phyloP scores from a whole-genome alignment of 768 basidiomycete genomes.

The Coprinellus aureogranulatus region DNA sequence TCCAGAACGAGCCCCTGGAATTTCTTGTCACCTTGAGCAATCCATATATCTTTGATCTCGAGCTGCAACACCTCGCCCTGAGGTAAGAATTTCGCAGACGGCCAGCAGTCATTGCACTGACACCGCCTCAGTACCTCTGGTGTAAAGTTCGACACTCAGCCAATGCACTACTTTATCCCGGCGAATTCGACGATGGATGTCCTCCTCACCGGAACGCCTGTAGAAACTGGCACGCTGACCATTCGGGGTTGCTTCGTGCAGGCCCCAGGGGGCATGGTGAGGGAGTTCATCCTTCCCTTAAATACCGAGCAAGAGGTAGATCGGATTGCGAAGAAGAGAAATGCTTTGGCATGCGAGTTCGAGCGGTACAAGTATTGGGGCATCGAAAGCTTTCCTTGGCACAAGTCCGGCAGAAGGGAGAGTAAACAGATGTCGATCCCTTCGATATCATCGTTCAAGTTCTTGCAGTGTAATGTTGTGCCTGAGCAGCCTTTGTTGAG shows the following conservation, averaged over 20 bases:
- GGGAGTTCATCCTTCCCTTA: slow-evolving; percentile 76
- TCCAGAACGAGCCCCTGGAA: slow-evolving; percentile 82
- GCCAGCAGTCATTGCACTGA: slow-evolving; percentile 7
- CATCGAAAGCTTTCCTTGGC: slow-evolving; percentile 67
- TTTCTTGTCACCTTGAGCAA: slow-evolving; percentile 84
- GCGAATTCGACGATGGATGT: slow-evolving; percentile 74
- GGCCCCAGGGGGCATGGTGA: slow-evolving; percentile 64
- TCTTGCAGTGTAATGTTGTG: slow-evolving; percentile 80
- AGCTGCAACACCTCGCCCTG: slow-evolving; percentile 75
- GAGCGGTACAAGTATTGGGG: slow-evolving; percentile 74
- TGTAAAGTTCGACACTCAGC: slow-evolving; percentile 64
- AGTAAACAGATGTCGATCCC: slow-evolving; percentile 21
- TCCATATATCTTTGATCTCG: slow-evolving; percentile 89
- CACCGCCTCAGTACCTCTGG: slow-evolving; percentile 68
- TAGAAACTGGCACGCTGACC: slow-evolving; percentile 60
- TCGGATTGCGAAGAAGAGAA: slow-evolving; percentile 52
- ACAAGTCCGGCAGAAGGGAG: slow-evolving; percentile 44
- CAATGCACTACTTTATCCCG: slow-evolving; percentile 64
- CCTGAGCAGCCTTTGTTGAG: slow-evolving; percentile 85
- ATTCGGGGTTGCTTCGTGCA: slow-evolving; percentile 81
- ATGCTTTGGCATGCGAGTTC: slow-evolving; percentile 60
- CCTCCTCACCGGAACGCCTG: slow-evolving; percentile 64
- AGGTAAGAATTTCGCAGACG: slow-evolving; percentile 49
- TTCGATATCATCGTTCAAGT: slow-evolving; percentile 39
- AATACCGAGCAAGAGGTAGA: slow-evolving; percentile 71